Evolutionary conservation across 2,329 filamentous ascomycete species (phyloP), one percentile per base, ranked within the genome.

Genomic region (Ramularia collo-cygni): DNA sequence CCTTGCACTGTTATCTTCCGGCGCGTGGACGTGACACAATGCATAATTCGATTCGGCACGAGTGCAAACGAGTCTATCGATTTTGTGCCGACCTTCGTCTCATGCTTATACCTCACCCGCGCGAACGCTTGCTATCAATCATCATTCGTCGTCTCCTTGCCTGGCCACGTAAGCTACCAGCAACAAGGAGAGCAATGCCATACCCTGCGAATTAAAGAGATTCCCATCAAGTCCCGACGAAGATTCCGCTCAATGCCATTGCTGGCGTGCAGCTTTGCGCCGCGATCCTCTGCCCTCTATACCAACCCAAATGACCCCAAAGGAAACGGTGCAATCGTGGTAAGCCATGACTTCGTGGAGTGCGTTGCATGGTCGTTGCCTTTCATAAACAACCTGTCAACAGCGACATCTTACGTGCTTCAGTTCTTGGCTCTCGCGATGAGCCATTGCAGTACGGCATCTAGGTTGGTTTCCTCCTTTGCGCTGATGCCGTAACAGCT

Each of bases 401-500:
- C 28, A 33, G 29, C 28, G 35, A 27, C 21, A 33, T 19, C 17
- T 33, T 18, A 30, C 31, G 21, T 24, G 21, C 21, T 12, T 50
- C 52, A 88, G 67, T 81, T 81, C 61, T 75, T 86, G 48, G 88
- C 83, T 63, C 85, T 84, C 53, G 88, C 90, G 64, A 98, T 90
- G 62, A 98, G 72, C 85, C 92, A 98, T 63, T 95, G 85, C 56
- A 98, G 73, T 37, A 98, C 92, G 5, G 90, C 92, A 60, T 98
- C 90, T 51, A 98, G 79, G 67, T 98, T 98, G 42, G 90, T 98
- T 69, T 98, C 92, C 64, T 96, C 90, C 66, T 96, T 96, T 46
- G 90, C 92, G 63, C 89, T 95, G 68, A 98, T 95, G 47, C 90
- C 90, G 65, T 98, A 98, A 69, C 92, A 96, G 68, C 87, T 95